Percentiles rank a stretch among this genome's conserved stretches.
Evolutionary conservation across 768 basidiomycete species (phyloP).

Genomic region (Tulasnella sp.): DNA sequence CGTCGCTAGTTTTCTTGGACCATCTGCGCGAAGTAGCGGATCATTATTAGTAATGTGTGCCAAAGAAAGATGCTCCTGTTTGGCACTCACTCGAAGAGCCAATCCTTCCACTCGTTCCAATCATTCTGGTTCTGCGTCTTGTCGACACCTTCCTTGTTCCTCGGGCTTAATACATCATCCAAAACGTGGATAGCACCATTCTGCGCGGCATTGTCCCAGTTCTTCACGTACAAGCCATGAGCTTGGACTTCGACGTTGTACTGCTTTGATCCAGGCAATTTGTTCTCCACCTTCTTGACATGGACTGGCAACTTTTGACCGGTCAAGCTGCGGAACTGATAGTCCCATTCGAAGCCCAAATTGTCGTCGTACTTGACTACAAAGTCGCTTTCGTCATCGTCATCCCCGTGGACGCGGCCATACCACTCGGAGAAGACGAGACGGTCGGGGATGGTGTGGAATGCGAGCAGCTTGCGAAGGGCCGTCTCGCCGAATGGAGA

Average conservation of each 20-base stretch:
- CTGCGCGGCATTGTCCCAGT: slow-evolving; percentile 1
- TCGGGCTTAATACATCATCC: slow-evolving; percentile 13
- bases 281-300: slow-evolving; percentile 15
- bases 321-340: slow-evolving; percentile 12
- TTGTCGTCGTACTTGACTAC: background rate
- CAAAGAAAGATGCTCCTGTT: too few relatives aligned
- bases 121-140: slow-evolving; percentile 8
- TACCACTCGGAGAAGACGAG: slow-evolving; percentile 20
- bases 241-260: slow-evolving; percentile 19
- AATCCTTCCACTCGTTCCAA: slow-evolving; percentile 21
- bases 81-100: slow-evolving; percentile 9
- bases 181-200: slow-evolving; percentile 18
- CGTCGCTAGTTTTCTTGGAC: slow-evolving; percentile 2
- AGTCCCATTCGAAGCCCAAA: slow-evolving; percentile 17
- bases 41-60: background rate
- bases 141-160: slow-evolving; percentile 1
- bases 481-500: slow-evolving; percentile 31
- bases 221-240: slow-evolving; percentile 3
- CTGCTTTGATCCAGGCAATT: slow-evolving; percentile 9
- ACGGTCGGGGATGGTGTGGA: slow-evolving; percentile 27
- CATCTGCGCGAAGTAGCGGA: background rate
- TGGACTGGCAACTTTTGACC: slow-evolving; percentile 17
- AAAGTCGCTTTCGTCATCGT: background rate
- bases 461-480: slow-evolving; percentile 30
- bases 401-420: background rate